Conservation (phyloP, 805 yeast genomes). For the Pichia rugopelliculosa region DNA sequence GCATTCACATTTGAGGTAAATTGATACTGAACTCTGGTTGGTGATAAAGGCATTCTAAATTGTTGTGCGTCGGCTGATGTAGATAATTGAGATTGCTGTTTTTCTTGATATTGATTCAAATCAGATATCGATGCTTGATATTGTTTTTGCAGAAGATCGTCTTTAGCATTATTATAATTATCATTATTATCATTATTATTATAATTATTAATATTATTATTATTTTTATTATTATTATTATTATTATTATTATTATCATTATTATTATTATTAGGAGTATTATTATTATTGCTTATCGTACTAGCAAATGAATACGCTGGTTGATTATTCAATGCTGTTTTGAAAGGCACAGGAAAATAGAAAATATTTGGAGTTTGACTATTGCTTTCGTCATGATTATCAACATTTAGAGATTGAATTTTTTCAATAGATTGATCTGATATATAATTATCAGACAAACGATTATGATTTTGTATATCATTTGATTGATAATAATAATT, state of each 20-base stretch:
- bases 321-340: neutral
- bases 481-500: neutral
- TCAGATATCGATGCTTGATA: neutral
- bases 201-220: neutral
- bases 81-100: neutral
- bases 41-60: neutral
- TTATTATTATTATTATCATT: neutral
- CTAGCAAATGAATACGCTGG: too few species aligned
- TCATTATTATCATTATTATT: neutral
- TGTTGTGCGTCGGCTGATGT: neutral
- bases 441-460: neutral
- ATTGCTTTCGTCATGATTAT: neutral
- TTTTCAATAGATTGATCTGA: neutral
- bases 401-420: neutral
- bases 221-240: neutral
- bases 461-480: neutral
- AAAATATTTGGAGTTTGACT: neutral
- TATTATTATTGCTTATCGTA: too few species aligned
- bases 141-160: neutral
- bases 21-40: neutral
- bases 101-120: neutral
- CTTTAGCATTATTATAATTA: neutral
- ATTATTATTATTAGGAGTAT: neutral
- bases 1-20: too few species aligned
- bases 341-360: neutral